Evolutionary conservation across 2,329 filamentous ascomycete genomes (phyloP).

Genomic region (Phaeomoniella chlamydospora): DNA sequence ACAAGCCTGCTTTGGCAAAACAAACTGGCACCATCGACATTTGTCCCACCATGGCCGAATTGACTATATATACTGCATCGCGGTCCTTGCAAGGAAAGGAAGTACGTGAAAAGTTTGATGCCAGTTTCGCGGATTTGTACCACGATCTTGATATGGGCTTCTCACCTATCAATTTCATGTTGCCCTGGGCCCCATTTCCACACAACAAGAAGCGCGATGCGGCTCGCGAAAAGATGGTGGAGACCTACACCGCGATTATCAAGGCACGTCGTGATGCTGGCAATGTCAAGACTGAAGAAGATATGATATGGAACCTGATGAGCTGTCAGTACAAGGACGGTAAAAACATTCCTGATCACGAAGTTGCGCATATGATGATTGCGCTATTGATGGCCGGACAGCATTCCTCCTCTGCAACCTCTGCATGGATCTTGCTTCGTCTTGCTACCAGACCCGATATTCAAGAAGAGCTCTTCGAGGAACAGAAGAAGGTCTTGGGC

Average conservation of each 20-base stretch:
- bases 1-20: conserved; percentile 42
- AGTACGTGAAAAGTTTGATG: conserved; percentile 56
- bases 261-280: conserved; percentile 39
- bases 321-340: conserved; percentile 63
- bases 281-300: conserved; percentile 31
- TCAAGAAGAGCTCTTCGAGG: conserved; percentile 54
- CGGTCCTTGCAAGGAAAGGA: conserved; percentile 63
- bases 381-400: conserved; percentile 74
- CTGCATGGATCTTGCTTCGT: conserved; percentile 62
- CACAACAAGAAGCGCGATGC: conserved; percentile 59
- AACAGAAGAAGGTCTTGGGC: conserved; percentile 45
- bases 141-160: conserved; percentile 73
- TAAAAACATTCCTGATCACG: conserved; percentile 51
- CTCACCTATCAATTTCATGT: conserved; percentile 66
- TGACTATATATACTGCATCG: conserved; percentile 71
- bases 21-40: conserved; percentile 49
- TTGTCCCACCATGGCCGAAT: conserved; percentile 53
- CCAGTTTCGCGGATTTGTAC: conserved; percentile 59
- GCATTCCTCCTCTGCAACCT: conserved; percentile 65
- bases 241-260: conserved; percentile 60
- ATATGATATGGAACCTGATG: conserved; percentile 76
- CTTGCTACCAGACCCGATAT: conserved; percentile 57
- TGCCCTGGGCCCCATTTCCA: conserved; percentile 65
- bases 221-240: conserved; percentile 56
- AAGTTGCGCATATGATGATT: conserved; percentile 78